phyloP scores from a whole-genome alignment of 495 filamentous ascomycete genomes.

The Aspergillus ostianus region DNA sequence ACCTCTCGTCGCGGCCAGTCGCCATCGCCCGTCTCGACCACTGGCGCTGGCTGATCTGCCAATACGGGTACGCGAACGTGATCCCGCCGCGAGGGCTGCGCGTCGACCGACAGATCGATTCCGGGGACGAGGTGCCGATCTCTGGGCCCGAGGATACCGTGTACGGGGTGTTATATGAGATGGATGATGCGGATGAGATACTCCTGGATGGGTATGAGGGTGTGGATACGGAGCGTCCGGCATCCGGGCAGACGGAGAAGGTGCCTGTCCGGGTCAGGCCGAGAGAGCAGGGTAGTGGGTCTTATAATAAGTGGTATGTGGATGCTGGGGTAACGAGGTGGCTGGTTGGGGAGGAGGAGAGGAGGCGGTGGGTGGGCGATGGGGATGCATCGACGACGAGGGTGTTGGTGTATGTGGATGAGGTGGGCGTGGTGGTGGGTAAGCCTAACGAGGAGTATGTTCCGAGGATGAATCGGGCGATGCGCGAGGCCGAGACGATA shows the following conservation, averaged over 20 bases:
- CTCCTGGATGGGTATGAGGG: conserved; percentile 44
- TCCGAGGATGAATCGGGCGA: conserved; percentile 63
- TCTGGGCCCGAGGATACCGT: conserved; percentile 32
- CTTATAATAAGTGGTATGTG: conserved; percentile 44
- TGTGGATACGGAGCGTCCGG: conserved; percentile 27
- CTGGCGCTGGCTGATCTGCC: conserved; percentile 67
- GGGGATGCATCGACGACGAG: conserved; percentile 39
- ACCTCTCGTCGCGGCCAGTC: conserved; percentile 49
- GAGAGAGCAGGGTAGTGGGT: conserved; percentile 33
- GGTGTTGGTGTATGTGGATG: conserved; percentile 58
- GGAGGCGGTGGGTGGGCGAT: conserved; percentile 7
- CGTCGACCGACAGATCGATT: conserved; percentile 21
- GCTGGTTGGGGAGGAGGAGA: conserved; percentile 27
- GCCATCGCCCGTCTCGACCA: conserved; percentile 45
- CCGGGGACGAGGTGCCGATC: conserved; percentile 20
- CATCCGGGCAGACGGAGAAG: conserved; percentile 10
- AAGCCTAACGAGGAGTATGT: conserved; percentile 62
- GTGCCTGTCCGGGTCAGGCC: conserved; percentile 44
- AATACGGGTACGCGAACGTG: conserved; percentile 69
- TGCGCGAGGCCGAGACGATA: conserved; percentile 55
- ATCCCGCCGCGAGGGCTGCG: conserved; percentile 38
- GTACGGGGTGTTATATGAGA: conserved; percentile 64
- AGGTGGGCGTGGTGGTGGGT: conserved; percentile 29
- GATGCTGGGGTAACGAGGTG: conserved; percentile 31
- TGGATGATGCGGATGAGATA: conserved; percentile 37